Conservation (phyloP, 192 early-diverging fungal species). For the Physocladia obscura region DNA sequence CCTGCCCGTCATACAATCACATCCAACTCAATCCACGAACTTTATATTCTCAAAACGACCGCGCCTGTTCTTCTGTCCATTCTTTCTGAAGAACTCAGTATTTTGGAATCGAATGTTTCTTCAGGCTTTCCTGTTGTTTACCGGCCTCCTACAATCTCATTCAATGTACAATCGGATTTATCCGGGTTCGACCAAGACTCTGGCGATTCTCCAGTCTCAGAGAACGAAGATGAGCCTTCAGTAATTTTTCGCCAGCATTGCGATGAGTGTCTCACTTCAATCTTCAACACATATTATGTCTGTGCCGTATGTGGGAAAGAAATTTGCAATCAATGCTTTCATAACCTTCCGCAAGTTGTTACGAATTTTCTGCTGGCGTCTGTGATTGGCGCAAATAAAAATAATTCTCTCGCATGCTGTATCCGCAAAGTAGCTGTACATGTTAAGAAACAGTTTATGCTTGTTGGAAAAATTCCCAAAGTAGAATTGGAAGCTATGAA, state of each 20-base stretch:
- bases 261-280: conserved; percentile 49
- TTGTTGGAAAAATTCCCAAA: not conserved
- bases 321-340: conserved; percentile 47
- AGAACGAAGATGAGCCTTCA: too few species aligned
- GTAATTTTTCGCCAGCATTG: conserved; percentile 47
- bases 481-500: not conserved
- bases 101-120: not conserved
- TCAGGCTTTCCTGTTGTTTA: too few species aligned
- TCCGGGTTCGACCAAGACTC: too few species aligned
- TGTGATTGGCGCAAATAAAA: too few species aligned
- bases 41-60: conserved; percentile 12
- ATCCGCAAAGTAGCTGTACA: too few species aligned
- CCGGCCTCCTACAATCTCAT: too few species aligned
- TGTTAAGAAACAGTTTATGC: not conserved
- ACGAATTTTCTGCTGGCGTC: too few species aligned
- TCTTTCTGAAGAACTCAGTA: not conserved
- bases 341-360: too few species aligned
- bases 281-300: conserved; percentile 42
- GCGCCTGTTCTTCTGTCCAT: not conserved
- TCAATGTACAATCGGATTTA: too few species aligned
- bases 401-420: too few species aligned
- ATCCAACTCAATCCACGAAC: not conserved
- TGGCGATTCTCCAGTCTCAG: too few species aligned
- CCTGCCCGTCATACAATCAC: not conserved
- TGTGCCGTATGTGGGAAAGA: conserved; percentile 45